Conservation (phyloP, 2,329 filamentous ascomycete species). For the Fonsecaea monophora region DNA sequence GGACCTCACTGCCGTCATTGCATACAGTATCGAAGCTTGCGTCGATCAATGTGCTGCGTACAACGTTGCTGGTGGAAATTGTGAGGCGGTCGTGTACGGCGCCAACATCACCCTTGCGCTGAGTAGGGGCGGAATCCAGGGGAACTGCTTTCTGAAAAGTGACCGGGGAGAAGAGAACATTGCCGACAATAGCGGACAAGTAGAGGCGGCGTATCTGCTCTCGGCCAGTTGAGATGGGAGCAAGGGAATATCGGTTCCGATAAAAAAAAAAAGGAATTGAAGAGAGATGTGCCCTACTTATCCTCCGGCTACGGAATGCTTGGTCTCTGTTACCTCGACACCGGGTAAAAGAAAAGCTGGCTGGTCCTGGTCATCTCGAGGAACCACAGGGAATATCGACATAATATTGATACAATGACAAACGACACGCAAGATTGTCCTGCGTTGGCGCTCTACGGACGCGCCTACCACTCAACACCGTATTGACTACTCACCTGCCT, state of each 20-base stretch:
- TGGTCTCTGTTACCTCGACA: too few species aligned
- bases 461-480: too few species aligned
- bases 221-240: not conserved
- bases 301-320: too few species aligned
- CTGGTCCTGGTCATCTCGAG: too few species aligned
- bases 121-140: constrained; percentile 10
- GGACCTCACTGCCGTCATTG: constrained; percentile 14
- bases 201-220: constrained; percentile 8
- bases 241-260: too few species aligned
- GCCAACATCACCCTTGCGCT: constrained; percentile 19
- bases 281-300: too few species aligned
- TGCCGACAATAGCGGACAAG: constrained; percentile 12
- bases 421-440: too few species aligned
- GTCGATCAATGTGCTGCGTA: constrained; percentile 17
- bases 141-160: constrained; percentile 16
- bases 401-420: too few species aligned
- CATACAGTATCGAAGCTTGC: constrained; percentile 16
- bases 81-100: constrained; percentile 15
- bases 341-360: too few species aligned
- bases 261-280: too few species aligned
- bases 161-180: constrained; percentile 2
- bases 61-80: constrained; percentile 8
- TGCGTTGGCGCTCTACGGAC: too few species aligned
- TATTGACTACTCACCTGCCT: not conserved
- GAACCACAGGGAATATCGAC: too few species aligned